These are phyloP conservation scores for Yueomyces sp. DNA, from an alignment of 805 yeast genomes.

Conservation along the genomic window DNA sequence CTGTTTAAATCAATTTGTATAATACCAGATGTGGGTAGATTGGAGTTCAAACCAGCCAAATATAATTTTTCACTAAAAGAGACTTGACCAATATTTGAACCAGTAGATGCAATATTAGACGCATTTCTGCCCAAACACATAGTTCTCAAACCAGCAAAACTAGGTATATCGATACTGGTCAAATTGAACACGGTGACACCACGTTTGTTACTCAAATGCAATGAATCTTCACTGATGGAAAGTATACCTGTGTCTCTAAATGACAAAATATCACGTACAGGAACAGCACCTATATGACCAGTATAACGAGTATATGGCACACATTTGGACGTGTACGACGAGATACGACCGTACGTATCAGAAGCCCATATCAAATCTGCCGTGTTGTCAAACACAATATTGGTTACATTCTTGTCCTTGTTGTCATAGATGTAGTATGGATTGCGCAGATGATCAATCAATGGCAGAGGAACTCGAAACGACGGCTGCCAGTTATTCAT, in stretches of 20 bases:
- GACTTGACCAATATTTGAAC: no score
- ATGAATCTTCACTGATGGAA: slow-evolving; percentile 36
- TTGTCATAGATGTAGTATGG: slow-evolving; percentile 22
- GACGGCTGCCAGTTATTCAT: slow-evolving; percentile 27
- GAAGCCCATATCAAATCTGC: slow-evolving; percentile 81
- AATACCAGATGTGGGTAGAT: slow-evolving; percentile 20
- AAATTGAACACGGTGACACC: slow-evolving; percentile 34
- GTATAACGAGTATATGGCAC: slow-evolving; percentile 44
- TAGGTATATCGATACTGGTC: slow-evolving; percentile 20
- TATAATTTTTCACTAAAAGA: slow-evolving; percentile 18
- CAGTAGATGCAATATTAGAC: no score
- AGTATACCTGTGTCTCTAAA: slow-evolving; percentile 44
- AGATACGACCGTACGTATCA: slow-evolving; percentile 40
- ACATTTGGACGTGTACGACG: slow-evolving; percentile 34
- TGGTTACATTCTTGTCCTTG: slow-evolving; percentile 19
- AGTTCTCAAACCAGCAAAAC: slow-evolving; percentile 24
- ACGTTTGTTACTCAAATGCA: slow-evolving; percentile 42
- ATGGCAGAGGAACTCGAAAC: slow-evolving; percentile 17
- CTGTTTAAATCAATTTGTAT: slow-evolving; percentile 31
- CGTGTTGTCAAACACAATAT: slow-evolving; percentile 48
- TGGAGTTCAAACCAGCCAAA: slow-evolving; percentile 28
- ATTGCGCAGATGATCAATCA: slow-evolving; percentile 20
- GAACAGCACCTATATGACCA: slow-evolving; percentile 32
- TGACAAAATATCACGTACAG: slow-evolving; percentile 39
- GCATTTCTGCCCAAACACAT: slow-evolving; percentile 21